Base-by-base conservation (phyloP, 2,329 filamentous ascomycete species). In the Ophiostoma sp. region DNA sequence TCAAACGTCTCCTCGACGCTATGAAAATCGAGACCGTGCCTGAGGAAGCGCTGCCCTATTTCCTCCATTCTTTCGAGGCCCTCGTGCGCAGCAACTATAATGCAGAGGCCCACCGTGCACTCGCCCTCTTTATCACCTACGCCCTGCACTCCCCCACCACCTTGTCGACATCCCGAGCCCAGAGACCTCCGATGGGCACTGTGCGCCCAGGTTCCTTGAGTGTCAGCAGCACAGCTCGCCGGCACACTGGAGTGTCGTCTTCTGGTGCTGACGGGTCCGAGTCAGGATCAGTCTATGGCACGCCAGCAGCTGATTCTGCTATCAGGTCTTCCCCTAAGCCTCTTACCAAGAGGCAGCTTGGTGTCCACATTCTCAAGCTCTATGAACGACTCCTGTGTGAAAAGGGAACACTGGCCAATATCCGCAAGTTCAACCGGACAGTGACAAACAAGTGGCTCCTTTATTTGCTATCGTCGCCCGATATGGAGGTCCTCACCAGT, bases 381-480 rank as follows among this genome's bases (percentile, higher is more conserved):
- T 94, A 95, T 76, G 86, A 90, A 8, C 85, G 89, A 35, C 83
- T 97, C 13, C 82, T 97, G 11, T 97, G 93, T 76, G 88, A 92
- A 72, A 87, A 87, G 75, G 85, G 85, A 31, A 92, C 89, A 73
- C 80, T 85, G 11, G 82, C 82, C 17, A 88, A 90, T 72, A 90
- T 97, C 70, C 88, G 89, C 76, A 95, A 93, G 75, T 98, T 99
- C 82, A 92, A 93, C 5, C 91, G 90, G 76, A 96, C 94, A 1
- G 94, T 99, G 10, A 97, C 94, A 31, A 97, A 96, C 75, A 97
- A 97, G 90, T 97, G 94, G 94, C 85, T 97, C 17, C 82, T 99
- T 17, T 96, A 97, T 78, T 86, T 99, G 17, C 84, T 98, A 68
- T 92, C 92, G 8, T 94, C 97, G 77, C 88, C 92, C 72, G 91